Evolutionary conservation across 2,329 filamentous ascomycete genomes (phyloP), one percentile per base, ranked within the genome.

Genomic region (Fusarium kyushuense): DNA sequence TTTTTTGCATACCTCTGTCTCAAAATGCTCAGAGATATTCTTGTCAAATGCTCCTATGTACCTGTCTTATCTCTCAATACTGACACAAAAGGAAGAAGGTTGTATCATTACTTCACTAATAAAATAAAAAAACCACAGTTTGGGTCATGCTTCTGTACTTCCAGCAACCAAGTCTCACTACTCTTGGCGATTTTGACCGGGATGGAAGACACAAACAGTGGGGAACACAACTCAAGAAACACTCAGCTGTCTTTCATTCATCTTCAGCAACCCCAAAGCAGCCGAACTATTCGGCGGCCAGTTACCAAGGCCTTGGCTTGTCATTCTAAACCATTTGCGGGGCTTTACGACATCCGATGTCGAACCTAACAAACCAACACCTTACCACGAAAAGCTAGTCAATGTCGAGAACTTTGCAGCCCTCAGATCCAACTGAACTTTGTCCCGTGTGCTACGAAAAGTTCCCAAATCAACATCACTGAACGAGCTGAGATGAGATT

Each of bases 251-350:
- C 16, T 27, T 17, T 12, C 27, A n/a, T n/a, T 14, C n/a, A n/a
- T n/a, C n/a, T n/a, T n/a, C n/a, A n/a, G 17, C 2, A 8, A 12
- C 35, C 23, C 29, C 32, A 46, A 45, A 46, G 25, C 19, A 33
- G 38, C 41, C 25, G 9, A 17, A n/a, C 41, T 27, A n/a, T 13
- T 12, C 7, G 23, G 12, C 11, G n/a, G 16, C 9, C 11, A 29
- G 7, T 5, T n/a, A n/a, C n/a, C n/a, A 29, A 43, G 23, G 17
- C 32, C 8, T 48, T 58, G 61, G 65, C 65, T 63, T 56, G 4
- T 13, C 6, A 36, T 45, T 54, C 65, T 69, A 69, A 65, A 69
- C 61, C 51, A 41, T 66, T 69, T 69, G 65, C 65, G 65, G 65
- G 65, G 65, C 38, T n/a, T 23, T 27, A 11, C 53, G 21, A 29